Conservation (phyloP, 192 early-diverging fungal genomes). For the Linnemannia hyalina region DNA sequence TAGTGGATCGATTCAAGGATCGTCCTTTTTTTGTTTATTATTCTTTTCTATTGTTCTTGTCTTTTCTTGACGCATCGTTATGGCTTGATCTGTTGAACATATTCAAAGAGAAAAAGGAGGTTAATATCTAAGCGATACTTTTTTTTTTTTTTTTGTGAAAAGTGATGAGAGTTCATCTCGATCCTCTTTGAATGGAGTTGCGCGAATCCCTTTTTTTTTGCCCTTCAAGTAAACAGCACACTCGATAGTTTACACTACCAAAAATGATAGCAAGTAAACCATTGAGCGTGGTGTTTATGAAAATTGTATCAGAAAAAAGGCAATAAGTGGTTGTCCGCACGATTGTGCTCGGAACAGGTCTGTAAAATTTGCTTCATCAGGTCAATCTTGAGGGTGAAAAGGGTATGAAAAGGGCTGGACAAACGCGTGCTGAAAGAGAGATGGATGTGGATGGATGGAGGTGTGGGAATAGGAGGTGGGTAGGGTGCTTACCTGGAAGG, state of each 20-base stretch:
- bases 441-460: background rate
- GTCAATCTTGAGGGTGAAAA: background rate
- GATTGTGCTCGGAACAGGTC: conserved; percentile 50
- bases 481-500: conserved; percentile 24
- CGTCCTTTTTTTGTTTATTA: background rate
- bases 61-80: background rate
- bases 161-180: background rate
- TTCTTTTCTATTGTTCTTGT: background rate
- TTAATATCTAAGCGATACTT: background rate
- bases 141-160: background rate
- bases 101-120: background rate
- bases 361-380: conserved; percentile 59
- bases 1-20: background rate
- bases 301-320: conserved; percentile 36
- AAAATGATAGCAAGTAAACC: background rate
- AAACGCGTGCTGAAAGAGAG: background rate
- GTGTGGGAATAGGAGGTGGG: background rate
- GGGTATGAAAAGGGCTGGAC: background rate
- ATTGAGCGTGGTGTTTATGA: background rate
- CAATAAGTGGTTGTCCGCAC: conserved; percentile 55
- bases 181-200: background rate
- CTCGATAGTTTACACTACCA: background rate
- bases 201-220: background rate
- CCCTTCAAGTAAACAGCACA: background rate
- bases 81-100: background rate